A percentile compares a stretch with the other conserved stretches of the same genome.
These are phyloP conservation scores for Leishmania tropica DNA, from an alignment of 208 protist species.

Conservation along the genomic window DNA sequence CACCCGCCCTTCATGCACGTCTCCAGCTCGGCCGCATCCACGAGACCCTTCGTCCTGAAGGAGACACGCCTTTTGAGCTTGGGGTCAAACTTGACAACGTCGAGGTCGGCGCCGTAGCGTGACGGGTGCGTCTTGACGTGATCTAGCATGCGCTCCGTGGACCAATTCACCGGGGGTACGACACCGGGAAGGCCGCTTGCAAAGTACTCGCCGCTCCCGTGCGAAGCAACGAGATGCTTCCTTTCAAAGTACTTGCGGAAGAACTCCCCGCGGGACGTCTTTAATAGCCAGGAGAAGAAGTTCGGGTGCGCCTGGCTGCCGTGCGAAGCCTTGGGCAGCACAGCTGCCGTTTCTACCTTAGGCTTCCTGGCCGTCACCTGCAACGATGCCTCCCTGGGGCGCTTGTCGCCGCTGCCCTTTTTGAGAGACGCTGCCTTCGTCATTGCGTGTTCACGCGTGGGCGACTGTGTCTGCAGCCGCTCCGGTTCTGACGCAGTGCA, in stretches of 20 bases:
- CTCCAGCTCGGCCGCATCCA: conserved; percentile 39
- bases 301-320: not conserved
- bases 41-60: conserved; percentile 31
- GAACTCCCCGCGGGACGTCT: conserved; percentile 58
- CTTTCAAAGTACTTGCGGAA: conserved; percentile 85
- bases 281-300: conserved; percentile 66
- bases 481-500: not conserved
- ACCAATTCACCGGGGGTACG: conserved; percentile 53
- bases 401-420: conserved; percentile 11
- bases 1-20: conserved; percentile 72
- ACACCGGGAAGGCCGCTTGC: conserved; percentile 25
- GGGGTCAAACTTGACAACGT: conserved; percentile 58
- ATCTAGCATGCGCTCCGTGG: conserved; percentile 55
- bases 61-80: conserved; percentile 48
- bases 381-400: not conserved
- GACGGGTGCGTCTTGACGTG: conserved; percentile 30
- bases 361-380: not conserved
- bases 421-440: not conserved
- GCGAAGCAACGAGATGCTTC: conserved; percentile 52
- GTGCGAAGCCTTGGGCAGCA: not conserved
- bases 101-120: conserved; percentile 48
- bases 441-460: not conserved
- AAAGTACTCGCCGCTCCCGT: conserved; percentile 47
- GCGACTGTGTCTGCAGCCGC: not conserved
- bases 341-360: conserved; percentile 3